phyloP scores from a whole-genome alignment of 148 eudicot genomes.

The Selenicereus undatus region DNA sequence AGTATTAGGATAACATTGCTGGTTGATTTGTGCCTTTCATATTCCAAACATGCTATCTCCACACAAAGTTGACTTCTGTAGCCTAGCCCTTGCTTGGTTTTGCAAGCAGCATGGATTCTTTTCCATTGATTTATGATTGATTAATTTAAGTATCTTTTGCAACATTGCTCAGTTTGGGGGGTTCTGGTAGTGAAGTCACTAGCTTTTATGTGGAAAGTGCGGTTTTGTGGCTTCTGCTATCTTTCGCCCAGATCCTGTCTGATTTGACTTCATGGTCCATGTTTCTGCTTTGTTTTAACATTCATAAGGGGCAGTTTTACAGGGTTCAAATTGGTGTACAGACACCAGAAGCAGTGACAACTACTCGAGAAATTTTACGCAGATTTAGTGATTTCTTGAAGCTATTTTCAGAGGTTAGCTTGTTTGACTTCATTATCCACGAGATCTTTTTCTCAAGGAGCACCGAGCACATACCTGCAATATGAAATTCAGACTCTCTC shows the following conservation, averaged over 20 bases:
- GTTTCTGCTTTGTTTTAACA: constrained; percentile 31
- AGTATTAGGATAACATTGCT: neutral
- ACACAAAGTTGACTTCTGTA: neutral
- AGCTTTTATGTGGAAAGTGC: neutral
- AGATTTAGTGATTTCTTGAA: constrained; percentile 86
- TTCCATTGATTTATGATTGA: neutral
- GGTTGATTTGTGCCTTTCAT: neutral
- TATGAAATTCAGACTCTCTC: neutral
- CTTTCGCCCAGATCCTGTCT: neutral
- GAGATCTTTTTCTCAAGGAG: neutral
- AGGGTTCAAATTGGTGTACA: constrained; percentile 93
- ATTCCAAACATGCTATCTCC: neutral
- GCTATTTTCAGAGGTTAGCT: constrained; percentile 74
- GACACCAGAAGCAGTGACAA: constrained; percentile 81
- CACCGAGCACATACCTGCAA: constrained; percentile 20
- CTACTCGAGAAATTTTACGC: constrained; percentile 61
- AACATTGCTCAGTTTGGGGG: constrained; percentile 3
- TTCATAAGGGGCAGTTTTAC: constrained; percentile 63
- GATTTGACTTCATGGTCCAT: neutral
- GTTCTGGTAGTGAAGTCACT: neutral
- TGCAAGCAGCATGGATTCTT: neutral
- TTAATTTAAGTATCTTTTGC: neutral
- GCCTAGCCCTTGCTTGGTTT: neutral
- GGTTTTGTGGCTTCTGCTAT: neutral
- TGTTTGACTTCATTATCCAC: neutral